Evolutionary conservation across 805 yeast species (phyloP), one percentile per base, ranked within the genome.

Genomic region (Scheffersomyces coipomensis): DNA sequence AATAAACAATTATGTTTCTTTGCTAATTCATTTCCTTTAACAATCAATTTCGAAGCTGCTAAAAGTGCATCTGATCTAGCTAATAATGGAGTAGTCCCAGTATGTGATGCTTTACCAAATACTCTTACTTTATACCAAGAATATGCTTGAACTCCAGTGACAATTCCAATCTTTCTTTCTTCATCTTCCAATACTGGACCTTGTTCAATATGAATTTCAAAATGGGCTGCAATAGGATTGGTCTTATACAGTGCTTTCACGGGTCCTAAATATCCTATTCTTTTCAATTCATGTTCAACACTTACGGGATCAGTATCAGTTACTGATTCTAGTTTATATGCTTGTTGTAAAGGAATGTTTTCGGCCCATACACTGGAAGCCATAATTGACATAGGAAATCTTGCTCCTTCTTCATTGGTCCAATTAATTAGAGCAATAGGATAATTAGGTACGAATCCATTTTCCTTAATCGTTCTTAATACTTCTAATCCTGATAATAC

Each of bases 331-430:
- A 80, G 60, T 3, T 60, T 53, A 46, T 81, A 78, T 4, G 78
- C 74, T 4, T 69, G 71, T 38, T 81, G 75, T 39, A 71, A 60
- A 1, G 67, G 48, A 26, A 68, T 53, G 19, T 62, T 56, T 10
- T 76, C 84, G 2, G 86, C 78, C 85, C 85, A 83, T 2, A 81
- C 86, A 11, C 81, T 72, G 4, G 84, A 76, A 2, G 84, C 75
- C 76, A 83, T 81, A 56, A 80, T 71, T 32, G 83, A 71, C 60
- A 76, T 67, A n/a, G 88, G 86, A 52, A 82, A 83, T 36, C 90
- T 61, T 0, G 89, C 88, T 40, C 90, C 90, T 62, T 83, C 90
- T 54, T 83, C 90, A 52, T 83, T 83, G 57, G 81, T 79, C 90
- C 90, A 83, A 51, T 78, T 71, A 29, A 83, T 71, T 4, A 80